phyloP scores from a whole-genome alignment of 2,329 filamentous ascomycete genomes.

The Claviceps sp. region DNA sequence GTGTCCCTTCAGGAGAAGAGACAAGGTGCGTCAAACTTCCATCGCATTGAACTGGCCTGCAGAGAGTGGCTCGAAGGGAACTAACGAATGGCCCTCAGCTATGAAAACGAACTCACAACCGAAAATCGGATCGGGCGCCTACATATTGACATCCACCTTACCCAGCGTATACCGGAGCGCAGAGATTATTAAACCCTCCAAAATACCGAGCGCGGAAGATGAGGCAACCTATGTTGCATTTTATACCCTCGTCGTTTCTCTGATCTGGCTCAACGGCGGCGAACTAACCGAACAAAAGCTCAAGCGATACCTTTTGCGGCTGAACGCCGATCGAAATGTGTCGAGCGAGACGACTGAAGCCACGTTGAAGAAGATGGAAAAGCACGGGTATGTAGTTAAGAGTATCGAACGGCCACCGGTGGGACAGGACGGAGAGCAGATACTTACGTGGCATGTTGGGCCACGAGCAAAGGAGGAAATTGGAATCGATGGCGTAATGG shows the following conservation, averaged over 20 bases:
- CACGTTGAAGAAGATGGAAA: constrained; percentile 59
- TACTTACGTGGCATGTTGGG: constrained; percentile 71
- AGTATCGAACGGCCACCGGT: constrained; percentile 47
- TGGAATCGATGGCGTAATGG: constrained; percentile 59
- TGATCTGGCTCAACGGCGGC: constrained; percentile 65
- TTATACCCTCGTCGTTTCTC: constrained; percentile 64
- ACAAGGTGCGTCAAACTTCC: constrained; percentile 40
- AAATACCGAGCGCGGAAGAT: constrained; percentile 47
- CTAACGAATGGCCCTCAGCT: constrained; percentile 14
- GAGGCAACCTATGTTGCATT: constrained; percentile 75
- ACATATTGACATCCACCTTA: constrained; percentile 63
- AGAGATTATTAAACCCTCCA: constrained; percentile 54
- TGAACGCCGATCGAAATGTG: constrained; percentile 64
- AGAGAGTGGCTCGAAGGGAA: too few relatives aligned
- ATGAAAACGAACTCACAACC: constrained; percentile 35
- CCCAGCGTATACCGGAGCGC: constrained; percentile 54
- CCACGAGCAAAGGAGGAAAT: constrained; percentile 78
- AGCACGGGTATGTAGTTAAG: constrained; percentile 72
- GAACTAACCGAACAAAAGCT: constrained; percentile 67
- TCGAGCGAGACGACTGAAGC: constrained; percentile 64
- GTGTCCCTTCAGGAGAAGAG: constrained; percentile 65
- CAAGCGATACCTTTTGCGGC: constrained; percentile 56
- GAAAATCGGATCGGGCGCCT: constrained; percentile 51
- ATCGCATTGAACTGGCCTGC: not conserved
- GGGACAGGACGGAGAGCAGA: constrained; percentile 53